Base-by-base conservation (phyloP, 1,284 basidiomycete species). In the Peniophora sp. region DNA sequence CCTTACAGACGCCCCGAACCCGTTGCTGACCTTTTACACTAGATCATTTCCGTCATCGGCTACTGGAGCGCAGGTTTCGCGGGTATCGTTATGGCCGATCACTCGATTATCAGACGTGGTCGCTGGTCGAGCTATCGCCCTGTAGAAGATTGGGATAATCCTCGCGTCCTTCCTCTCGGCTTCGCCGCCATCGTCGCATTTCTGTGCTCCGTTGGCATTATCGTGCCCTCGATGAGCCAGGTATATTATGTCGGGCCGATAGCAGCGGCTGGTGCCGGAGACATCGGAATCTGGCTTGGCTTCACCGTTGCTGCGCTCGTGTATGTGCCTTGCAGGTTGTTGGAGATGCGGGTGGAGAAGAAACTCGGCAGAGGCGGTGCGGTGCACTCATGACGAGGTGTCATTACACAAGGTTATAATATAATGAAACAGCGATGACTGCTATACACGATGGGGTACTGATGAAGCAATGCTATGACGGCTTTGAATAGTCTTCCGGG, bases 1-100 rank as follows among this genome's bases (percentile, higher is more conserved):
- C 12, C 27, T 32, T 12, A 32, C 27, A 32, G 34, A 35, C 43
- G 38, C 41, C 46, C n/a, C 51, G 20, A 34, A 36, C 44, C 25
- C 32, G 34, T 41, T n/a, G 17, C 32, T 39, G 10, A 59, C 45
- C 39, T 32, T 56, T n/a, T 14, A 52, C 50, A 19, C 25, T 56
- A 70, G 72, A 65, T 39, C 27, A 32, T 41, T n/a, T 41, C 38
- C 6, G 57, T 82, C 44, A 79, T 81, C 53, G 79, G 82, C 17
- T 83, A 83, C 64, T 83, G 81, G 82, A 65, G 74, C 39, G 64
- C 76, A n/a, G 69, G 71, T 3, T 84, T 77, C 64, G 65, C 69
- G 22, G 73, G 70, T 1, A 77, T 83, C 55, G 64, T 81, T 36
- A 59, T 82, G 36, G 65, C 68, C 2, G 84, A 85, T 56, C 81